These are phyloP conservation scores for Conticribra weissflogii DNA, from an alignment of 108 stramenopile species.

Conservation along the genomic window DNA sequence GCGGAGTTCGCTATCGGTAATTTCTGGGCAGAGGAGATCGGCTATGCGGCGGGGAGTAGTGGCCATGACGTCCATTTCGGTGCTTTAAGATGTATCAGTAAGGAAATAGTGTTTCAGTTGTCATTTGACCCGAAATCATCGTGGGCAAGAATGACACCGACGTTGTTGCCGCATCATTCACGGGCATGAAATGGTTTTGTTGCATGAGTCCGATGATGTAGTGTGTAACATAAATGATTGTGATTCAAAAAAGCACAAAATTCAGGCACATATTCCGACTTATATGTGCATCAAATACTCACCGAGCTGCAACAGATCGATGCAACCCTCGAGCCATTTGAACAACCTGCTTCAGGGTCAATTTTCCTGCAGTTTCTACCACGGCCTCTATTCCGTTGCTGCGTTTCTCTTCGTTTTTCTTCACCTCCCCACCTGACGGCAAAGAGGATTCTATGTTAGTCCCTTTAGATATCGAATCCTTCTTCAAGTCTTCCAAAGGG, in stretches of 20 bases:
- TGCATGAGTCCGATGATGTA: background rate
- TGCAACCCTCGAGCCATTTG: constrained; percentile 38
- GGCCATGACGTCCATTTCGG: constrained; percentile 77
- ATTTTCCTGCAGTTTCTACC: constrained; percentile 31
- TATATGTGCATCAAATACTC: constrained; percentile 9
- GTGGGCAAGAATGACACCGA: background rate
- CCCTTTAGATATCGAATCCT: constrained; percentile 1
- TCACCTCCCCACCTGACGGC: background rate
- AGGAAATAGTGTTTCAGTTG: too few species aligned
- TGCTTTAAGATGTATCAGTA: too few species aligned
- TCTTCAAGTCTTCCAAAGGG: constrained; percentile 32
- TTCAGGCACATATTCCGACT: background rate
- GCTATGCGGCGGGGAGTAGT: constrained; percentile 84
- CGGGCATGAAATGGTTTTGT: background rate
- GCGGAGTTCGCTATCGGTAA: constrained; percentile 62
- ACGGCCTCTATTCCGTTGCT: constrained; percentile 21
- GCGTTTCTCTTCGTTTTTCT: constrained; percentile 6
- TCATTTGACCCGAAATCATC: too few species aligned
- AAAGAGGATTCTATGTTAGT: background rate
- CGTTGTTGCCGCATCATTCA: background rate
- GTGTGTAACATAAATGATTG: background rate
- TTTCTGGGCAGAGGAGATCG: constrained; percentile 75
- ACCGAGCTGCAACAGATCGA: constrained; percentile 46
- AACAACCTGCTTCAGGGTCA: constrained; percentile 36
- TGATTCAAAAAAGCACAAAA: background rate